These are phyloP conservation scores for Epichloe uncinata DNA, from an alignment of 2,329 filamentous ascomycete species.

Conservation along the genomic window DNA sequence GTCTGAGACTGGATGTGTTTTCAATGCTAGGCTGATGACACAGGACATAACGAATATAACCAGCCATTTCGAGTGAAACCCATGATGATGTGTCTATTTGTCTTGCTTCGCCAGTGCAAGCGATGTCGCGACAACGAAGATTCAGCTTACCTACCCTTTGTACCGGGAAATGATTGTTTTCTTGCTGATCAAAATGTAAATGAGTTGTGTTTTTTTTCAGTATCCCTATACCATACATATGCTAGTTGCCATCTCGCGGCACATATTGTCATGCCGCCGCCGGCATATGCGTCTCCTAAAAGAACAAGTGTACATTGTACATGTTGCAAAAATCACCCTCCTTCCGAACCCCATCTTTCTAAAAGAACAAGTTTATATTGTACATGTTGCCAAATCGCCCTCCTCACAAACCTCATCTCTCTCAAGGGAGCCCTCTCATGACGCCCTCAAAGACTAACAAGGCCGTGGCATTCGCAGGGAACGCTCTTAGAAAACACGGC, in stretches of 20 bases:
- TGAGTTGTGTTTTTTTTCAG: too few species aligned
- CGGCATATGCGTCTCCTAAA: neutral
- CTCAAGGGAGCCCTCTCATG: slow-evolving; percentile 49
- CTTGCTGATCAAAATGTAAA: too few species aligned
- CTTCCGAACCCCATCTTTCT: neutral
- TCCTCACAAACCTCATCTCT: neutral
- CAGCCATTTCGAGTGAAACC: slow-evolving; percentile 14
- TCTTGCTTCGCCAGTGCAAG: neutral
- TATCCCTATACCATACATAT: neutral
- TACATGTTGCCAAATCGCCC: neutral
- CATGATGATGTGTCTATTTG: neutral
- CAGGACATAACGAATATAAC: slow-evolving; percentile 13
- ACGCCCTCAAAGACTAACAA: slow-evolving; percentile 87
- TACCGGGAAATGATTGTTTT: too few species aligned
- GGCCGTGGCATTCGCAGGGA: slow-evolving; percentile 91
- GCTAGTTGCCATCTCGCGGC: neutral
- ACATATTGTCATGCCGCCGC: neutral
- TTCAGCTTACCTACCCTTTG: too few species aligned
- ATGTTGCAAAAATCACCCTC: too few species aligned
- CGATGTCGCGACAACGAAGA: neutral
- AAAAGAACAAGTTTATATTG: neutral
- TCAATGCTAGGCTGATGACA: neutral
- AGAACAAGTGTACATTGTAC: neutral
- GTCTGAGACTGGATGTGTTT: neutral
- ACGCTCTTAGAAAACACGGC: slow-evolving; percentile 85